Conservation (phyloP, 2,329 filamentous ascomycete genomes). For the Penicillium sp. region DNA sequence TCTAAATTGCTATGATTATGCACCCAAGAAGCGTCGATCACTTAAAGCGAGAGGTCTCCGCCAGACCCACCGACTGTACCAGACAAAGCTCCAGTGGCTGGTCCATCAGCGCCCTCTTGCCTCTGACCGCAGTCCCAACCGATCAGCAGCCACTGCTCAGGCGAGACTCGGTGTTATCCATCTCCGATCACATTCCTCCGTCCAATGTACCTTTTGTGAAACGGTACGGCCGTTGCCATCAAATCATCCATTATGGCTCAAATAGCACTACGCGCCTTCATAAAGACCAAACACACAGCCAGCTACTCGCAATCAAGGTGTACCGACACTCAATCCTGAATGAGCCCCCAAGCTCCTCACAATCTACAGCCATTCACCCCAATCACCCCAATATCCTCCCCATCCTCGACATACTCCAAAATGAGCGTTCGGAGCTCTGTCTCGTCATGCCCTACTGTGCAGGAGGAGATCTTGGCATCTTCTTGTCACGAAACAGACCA, state of each 20-base stretch:
- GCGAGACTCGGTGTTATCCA: conserved; percentile 1
- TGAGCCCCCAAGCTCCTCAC: conserved; percentile 1
- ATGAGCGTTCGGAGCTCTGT: conserved; percentile 30
- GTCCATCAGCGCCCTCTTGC: conserved; percentile 3
- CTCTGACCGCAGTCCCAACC: conserved; percentile 15
- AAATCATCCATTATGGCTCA: conserved; percentile 31
- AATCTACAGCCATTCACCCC: conserved; percentile 16
- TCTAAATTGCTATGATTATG: neutral
- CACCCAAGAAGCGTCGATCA: conserved; percentile 13
- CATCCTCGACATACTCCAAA: conserved; percentile 28
- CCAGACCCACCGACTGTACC: neutral
- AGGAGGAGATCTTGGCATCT: conserved; percentile 80
- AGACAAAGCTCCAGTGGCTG: conserved; percentile 5
- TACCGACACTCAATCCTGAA: conserved; percentile 24
- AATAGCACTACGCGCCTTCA: conserved; percentile 30
- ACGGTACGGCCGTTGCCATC: conserved; percentile 28
- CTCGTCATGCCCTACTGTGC: conserved; percentile 58
- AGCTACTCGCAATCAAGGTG: conserved; percentile 30
- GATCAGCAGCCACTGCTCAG: conserved; percentile 19
- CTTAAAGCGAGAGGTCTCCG: conserved; percentile 12
- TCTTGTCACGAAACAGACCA: conserved; percentile 72
- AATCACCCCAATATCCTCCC: conserved; percentile 33
- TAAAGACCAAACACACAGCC: conserved; percentile 13
- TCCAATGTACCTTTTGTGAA: conserved; percentile 14
- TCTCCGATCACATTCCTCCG: neutral